Conservation (phyloP, 371 early-diverging fungal species). For the Mucor mucedo region DNA sequence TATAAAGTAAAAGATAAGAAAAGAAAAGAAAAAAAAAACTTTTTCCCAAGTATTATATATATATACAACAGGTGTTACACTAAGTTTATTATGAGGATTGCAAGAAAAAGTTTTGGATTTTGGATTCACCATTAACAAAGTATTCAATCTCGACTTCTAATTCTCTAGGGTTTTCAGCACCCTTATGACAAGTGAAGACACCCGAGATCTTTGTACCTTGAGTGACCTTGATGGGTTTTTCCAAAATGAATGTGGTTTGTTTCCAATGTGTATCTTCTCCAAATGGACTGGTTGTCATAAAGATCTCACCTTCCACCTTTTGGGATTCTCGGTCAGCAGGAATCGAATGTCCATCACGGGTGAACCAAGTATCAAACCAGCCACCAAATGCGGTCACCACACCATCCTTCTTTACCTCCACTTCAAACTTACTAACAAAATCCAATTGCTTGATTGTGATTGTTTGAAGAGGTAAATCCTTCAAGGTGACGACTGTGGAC, state of each 20-base stretch:
- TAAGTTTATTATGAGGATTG: background rate
- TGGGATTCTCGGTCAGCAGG: conserved; percentile 44
- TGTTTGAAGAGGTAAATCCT: conserved; percentile 72
- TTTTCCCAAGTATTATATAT: too few species aligned
- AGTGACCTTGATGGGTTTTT: conserved; percentile 49
- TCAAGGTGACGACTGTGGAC: conserved; percentile 67
- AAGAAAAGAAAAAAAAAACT: background rate
- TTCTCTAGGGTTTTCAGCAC: conserved; percentile 60
- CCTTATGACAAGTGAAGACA: conserved; percentile 63
- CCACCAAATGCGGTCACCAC: conserved; percentile 76
- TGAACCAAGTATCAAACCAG: conserved; percentile 89
- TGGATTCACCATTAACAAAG: conserved; percentile 33
- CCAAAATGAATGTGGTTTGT: conserved; percentile 66
- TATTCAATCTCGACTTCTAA: conserved; percentile 66
- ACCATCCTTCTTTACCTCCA: conserved; percentile 64
- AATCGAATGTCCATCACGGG: conserved; percentile 64
- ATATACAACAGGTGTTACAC: background rate
- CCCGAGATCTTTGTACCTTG: conserved; percentile 56
- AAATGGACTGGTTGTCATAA: conserved; percentile 76
- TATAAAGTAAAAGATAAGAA: background rate
- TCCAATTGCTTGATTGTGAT: conserved; percentile 58
- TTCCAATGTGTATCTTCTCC: conserved; percentile 77
- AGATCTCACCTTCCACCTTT: conserved; percentile 39
- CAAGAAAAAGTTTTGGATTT: conserved; percentile 40
- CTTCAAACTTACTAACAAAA: conserved; percentile 63